phyloP scores from a whole-genome alignment of 2,329 filamentous ascomycete genomes.

The Apiospora koreana region DNA sequence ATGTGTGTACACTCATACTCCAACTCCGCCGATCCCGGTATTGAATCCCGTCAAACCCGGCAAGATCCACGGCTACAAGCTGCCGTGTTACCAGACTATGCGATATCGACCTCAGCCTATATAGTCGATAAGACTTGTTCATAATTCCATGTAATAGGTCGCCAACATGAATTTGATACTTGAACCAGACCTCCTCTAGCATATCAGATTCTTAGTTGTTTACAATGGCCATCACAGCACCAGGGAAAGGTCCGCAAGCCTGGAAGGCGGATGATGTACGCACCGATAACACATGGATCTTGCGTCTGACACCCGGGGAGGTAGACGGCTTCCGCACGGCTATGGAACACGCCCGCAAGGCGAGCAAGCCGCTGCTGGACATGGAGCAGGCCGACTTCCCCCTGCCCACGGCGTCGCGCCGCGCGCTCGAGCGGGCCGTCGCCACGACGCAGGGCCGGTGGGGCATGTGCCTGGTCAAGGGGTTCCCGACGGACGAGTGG shows the following conservation, averaged over 20 bases:
- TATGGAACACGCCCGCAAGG: conserved; percentile 11
- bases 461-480: conserved; percentile 19
- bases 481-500: conserved; percentile 19
- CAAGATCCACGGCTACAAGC: not conserved
- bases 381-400: conserved; percentile 19
- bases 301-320: conserved; percentile 13
- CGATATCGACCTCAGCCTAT: not conserved
- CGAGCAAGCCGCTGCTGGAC: conserved; percentile 16
- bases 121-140: not conserved
- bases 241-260: conserved; percentile 2
- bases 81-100: not conserved
- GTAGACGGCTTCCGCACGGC: conserved; percentile 13
- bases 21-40: not conserved
- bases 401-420: conserved; percentile 11
- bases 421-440: conserved; percentile 14
- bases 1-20: not conserved
- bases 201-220: not conserved
- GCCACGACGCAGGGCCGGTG: conserved; percentile 17
- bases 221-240: not conserved
- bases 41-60: not conserved
- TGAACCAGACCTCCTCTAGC: too few species aligned
- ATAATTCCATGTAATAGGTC: too few species aligned
- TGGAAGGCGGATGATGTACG: conserved; percentile 18
- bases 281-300: conserved; percentile 13
- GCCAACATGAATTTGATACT: not conserved